A percentile compares a stretch with the other conserved stretches of the same genome.
Evolutionary conservation across 192 early-diverging fungal genomes (phyloP).

Genomic region (Podila epigama): DNA sequence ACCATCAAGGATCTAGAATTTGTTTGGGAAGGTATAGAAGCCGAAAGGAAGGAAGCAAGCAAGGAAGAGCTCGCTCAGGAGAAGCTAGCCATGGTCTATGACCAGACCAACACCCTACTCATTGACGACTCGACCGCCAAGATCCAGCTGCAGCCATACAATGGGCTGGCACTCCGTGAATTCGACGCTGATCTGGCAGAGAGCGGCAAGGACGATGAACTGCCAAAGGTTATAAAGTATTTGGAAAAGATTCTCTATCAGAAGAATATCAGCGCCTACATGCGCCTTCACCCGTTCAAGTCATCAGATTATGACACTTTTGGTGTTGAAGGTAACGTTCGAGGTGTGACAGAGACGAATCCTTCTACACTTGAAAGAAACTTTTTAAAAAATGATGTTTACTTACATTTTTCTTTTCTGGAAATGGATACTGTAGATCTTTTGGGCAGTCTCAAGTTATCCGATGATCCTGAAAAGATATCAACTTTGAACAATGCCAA

Average conservation of each 20-base stretch:
- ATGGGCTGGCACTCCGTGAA: conserved; percentile 49
- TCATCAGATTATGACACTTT: not conserved
- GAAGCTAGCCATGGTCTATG: conserved; percentile 3
- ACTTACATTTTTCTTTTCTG: not conserved
- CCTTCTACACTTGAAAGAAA: not conserved
- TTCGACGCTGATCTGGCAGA: conserved; percentile 25
- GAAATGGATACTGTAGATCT: not conserved
- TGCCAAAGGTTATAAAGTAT: conserved; percentile 50
- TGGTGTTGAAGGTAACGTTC: not conserved
- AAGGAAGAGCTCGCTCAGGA: not conserved
- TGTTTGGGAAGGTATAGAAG: conserved; percentile 58
- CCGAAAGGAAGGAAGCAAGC: not conserved
- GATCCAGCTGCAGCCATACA: conserved; percentile 58
- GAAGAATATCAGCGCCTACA: conserved; percentile 58
- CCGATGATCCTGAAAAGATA: not conserved
- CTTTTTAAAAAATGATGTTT: not conserved
- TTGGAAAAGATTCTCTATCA: conserved; percentile 49
- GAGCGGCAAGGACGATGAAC: conserved; percentile 51
- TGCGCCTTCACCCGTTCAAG: conserved; percentile 53
- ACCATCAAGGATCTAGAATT: conserved; percentile 72
- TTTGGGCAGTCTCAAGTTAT: not conserved
- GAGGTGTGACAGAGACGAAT: too few species aligned
- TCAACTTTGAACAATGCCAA: not conserved
- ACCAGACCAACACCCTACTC: conserved; percentile 60
- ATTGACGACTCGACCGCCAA: conserved; percentile 62